Percentiles rank a stretch among this genome's conserved stretches.
phyloP scores from a whole-genome alignment of 2,329 filamentous ascomycete species.

The Pleoardoris graminearum region DNA sequence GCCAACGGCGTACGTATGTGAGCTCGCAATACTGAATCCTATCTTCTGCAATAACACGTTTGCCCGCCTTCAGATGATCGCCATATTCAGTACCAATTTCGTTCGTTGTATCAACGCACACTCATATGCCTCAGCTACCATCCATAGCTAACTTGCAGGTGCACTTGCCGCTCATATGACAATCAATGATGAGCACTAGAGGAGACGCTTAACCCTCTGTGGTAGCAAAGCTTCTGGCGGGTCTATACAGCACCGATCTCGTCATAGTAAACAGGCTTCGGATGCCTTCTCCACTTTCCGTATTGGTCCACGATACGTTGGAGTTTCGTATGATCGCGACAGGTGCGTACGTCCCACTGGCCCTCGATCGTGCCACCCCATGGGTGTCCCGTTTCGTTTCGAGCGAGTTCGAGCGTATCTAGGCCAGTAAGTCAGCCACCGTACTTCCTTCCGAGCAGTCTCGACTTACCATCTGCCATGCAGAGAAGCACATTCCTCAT shows the following conservation, averaged over 20 bases:
- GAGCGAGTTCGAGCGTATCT: conserved; percentile 1
- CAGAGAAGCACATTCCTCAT: background rate
- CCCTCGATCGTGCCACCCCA: background rate
- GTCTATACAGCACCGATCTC: background rate
- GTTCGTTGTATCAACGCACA: too few species aligned
- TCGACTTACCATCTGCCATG: background rate
- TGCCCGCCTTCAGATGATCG: too few species aligned
- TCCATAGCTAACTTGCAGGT: too few species aligned
- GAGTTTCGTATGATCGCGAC: background rate
- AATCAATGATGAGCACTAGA: too few species aligned
- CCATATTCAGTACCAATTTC: too few species aligned
- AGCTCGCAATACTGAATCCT: too few species aligned
- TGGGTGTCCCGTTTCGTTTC: background rate
- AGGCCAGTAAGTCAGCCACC: background rate
- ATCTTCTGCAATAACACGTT: too few species aligned
- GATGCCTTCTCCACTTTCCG: background rate
- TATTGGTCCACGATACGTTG: background rate
- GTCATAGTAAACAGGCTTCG: background rate
- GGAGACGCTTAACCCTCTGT: too few species aligned
- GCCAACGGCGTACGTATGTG: background rate
- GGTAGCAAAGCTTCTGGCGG: background rate
- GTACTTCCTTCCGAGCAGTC: background rate
- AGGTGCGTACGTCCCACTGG: conserved; percentile 3
- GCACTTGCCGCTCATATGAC: too few species aligned
- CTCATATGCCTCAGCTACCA: too few species aligned